Evolutionary conservation across 1,284 basidiomycete species (phyloP).

Genomic region (Coniferiporia sulphurascens): DNA sequence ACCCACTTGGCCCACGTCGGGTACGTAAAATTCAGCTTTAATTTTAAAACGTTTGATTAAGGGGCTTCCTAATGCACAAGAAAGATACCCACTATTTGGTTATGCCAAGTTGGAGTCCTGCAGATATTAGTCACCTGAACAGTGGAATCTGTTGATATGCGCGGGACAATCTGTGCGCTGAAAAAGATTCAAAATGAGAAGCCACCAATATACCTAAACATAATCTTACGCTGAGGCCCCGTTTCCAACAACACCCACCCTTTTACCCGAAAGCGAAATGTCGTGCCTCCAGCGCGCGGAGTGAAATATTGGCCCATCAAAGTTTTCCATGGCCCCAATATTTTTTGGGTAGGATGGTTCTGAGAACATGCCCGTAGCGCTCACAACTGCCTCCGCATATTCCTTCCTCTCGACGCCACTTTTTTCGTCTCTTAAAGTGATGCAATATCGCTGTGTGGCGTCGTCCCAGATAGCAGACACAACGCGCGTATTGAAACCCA

Average conservation of each 20-base stretch:
- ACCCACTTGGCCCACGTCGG: constrained; percentile 39
- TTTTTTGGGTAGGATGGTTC: constrained; percentile 40
- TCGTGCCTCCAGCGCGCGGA: constrained; percentile 54
- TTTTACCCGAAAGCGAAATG: constrained; percentile 43
- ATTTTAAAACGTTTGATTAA: neutral
- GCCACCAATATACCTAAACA: neutral
- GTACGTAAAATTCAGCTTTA: constrained; percentile 34
- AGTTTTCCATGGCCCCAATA: constrained; percentile 40
- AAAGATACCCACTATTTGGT: no score
- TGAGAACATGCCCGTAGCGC: constrained; percentile 27
- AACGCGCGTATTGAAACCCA: constrained; percentile 39
- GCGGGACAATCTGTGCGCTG: constrained; percentile 50
- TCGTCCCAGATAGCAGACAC: constrained; percentile 41
- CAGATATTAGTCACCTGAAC: constrained; percentile 50
- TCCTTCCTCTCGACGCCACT: constrained; percentile 14
- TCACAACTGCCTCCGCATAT: constrained; percentile 22
- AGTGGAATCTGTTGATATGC: constrained; percentile 43
- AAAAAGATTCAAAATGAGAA: constrained; percentile 2
- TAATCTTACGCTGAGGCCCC: constrained; percentile 50
- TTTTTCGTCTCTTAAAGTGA: constrained; percentile 34
- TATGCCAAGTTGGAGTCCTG: constrained; percentile 43
- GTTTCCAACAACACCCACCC: constrained; percentile 59
- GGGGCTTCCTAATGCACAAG: no score
- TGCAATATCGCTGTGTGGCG: constrained; percentile 34
- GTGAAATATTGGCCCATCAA: constrained; percentile 50